These are phyloP conservation scores for Saururus chinensis DNA, from an alignment of 164 flowering plant genomes.

Conservation along the genomic window DNA sequence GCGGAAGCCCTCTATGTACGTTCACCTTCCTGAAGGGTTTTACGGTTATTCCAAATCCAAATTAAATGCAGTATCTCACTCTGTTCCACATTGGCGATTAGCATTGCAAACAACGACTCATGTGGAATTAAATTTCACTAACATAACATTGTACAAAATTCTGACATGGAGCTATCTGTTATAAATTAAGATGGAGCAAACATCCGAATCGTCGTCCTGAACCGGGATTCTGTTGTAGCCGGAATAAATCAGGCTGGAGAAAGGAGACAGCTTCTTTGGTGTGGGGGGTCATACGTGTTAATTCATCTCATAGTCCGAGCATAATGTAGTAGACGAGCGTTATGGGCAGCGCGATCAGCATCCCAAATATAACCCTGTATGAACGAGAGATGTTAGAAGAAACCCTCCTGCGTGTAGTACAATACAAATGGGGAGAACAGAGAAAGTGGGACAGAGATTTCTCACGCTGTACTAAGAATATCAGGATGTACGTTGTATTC, in stretches of 20 bases:
- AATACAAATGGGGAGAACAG: not conserved
- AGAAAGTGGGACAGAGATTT: not conserved
- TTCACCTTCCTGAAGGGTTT: no score
- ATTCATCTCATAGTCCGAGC: conserved; percentile 40
- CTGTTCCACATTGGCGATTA: not conserved
- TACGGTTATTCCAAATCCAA: no score
- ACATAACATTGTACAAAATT: not conserved
- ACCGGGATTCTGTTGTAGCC: not conserved
- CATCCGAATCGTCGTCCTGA: not conserved
- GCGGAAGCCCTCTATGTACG: no score
- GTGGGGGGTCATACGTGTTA: not conserved
- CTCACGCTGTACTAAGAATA: conserved; percentile 74
- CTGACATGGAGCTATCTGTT: not conserved
- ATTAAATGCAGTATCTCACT: not conserved
- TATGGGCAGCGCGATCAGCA: conserved; percentile 78
- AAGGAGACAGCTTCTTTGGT: no score
- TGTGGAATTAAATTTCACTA: not conserved
- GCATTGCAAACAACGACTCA: not conserved
- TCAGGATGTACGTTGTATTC: conserved; percentile 87
- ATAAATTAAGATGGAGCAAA: no score
- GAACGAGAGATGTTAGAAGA: conserved; percentile 4
- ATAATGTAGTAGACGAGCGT: conserved; percentile 78
- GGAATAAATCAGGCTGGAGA: not conserved
- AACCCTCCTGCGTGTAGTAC: not conserved
- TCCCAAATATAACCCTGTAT: conserved; percentile 73